phyloP scores from a whole-genome alignment of 805 yeast species.

The Candida sonorensis region DNA sequence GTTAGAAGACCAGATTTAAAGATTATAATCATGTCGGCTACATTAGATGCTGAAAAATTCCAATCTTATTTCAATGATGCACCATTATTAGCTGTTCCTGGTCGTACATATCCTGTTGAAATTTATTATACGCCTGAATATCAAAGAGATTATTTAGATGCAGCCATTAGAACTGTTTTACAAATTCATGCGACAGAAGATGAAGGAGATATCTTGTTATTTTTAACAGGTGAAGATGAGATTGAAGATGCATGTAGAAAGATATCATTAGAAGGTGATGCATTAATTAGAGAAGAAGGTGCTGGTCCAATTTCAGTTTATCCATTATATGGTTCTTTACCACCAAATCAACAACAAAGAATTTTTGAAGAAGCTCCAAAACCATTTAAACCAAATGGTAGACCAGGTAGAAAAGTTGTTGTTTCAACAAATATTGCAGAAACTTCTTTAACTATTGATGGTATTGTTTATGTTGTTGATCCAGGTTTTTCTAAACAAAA shows the following conservation, averaged over 20 bases:
- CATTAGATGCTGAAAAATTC: conserved; percentile 85
- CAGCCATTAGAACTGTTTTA: conserved; percentile 80
- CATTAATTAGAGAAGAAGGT: conserved; percentile 56
- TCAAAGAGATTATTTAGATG: conserved; percentile 84
- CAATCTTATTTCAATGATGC: conserved; percentile 75
- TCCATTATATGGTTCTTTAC: conserved; percentile 88
- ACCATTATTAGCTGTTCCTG: conserved; percentile 86
- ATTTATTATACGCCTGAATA: conserved; percentile 79
- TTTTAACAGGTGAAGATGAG: conserved; percentile 94
- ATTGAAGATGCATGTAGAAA: conserved; percentile 77
- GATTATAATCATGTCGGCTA: conserved; percentile 85
- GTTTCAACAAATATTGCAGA: conserved; percentile 97
- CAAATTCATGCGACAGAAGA: conserved; percentile 74
- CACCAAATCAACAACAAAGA: conserved; percentile 71
- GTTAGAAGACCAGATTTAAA: conserved; percentile 61
- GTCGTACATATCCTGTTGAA: conserved; percentile 89
- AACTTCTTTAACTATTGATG: conserved; percentile 92
- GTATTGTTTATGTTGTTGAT: conserved; percentile 90
- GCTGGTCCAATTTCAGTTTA: conserved; percentile 62
- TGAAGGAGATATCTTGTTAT: conserved; percentile 83
- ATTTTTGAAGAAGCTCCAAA: conserved; percentile 87
- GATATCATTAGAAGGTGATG: conserved; percentile 53
- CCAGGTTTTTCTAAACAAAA: conserved; percentile 94
- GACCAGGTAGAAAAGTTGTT: conserved; percentile 84
- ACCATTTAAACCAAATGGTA: conserved; percentile 84